Percentiles rank a stretch among this genome's conserved stretches.
Conservation (phyloP, 768 basidiomycete genomes). For the Pilatotrama ljubarskyi region DNA sequence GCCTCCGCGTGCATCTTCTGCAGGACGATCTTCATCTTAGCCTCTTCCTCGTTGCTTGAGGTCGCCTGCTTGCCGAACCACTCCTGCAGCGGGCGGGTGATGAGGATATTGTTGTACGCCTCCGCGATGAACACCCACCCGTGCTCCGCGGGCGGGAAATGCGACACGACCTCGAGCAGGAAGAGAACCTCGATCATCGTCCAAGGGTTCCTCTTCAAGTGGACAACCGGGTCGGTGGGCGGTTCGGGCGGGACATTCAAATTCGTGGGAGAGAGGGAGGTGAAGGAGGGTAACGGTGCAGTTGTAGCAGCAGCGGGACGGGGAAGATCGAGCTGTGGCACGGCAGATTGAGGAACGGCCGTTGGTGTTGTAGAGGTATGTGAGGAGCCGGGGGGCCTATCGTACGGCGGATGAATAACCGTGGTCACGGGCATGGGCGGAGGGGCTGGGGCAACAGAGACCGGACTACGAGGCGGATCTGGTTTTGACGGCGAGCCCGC, state of each 20-base stretch:
- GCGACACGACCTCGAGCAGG: conserved; percentile 18
- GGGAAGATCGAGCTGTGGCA: neutral
- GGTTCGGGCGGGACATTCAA: conserved; percentile 11
- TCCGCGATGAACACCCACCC: conserved; percentile 22
- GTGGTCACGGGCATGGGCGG: neutral
- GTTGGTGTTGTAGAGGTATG: neutral
- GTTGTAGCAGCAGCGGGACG: neutral
- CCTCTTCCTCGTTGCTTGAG: conserved; percentile 15
- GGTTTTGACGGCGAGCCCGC: neutral
- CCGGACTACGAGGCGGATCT: neutral
- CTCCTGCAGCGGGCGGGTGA: conserved; percentile 18
- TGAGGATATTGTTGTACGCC: conserved; percentile 23
- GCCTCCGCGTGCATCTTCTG: conserved; percentile 11
- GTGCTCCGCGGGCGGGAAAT: conserved; percentile 16
- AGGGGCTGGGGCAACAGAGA: neutral
- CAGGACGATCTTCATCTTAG: conserved; percentile 6
- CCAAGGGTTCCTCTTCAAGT: conserved; percentile 17
- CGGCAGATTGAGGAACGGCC: neutral
- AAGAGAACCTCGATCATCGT: conserved; percentile 18
- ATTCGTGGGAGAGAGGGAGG: neutral
- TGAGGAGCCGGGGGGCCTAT: neutral
- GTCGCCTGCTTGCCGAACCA: conserved; percentile 19
- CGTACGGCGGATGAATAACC: neutral
- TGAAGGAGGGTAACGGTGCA: neutral
- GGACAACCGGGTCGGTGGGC: conserved; percentile 9